phyloP scores from a whole-genome alignment of 2,329 filamentous ascomycete species.

The Pseudogymnoascus sp. region DNA sequence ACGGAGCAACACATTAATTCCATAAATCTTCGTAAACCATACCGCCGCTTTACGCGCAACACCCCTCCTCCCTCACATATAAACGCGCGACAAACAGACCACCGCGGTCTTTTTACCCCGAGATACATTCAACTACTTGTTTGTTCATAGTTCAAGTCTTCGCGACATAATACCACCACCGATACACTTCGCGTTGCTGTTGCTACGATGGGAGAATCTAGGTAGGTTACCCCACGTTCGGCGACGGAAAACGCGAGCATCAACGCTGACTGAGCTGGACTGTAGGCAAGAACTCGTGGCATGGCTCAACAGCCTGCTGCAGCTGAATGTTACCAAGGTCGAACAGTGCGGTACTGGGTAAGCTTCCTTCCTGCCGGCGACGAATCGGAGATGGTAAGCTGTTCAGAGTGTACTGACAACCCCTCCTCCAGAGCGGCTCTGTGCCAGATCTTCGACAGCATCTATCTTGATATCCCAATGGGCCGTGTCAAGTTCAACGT shows the following conservation, averaged over 20 bases:
- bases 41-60: conserved; percentile 5
- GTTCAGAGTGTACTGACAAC: conserved; percentile 18
- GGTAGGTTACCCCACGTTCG: conserved; percentile 6
- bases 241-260: not conserved
- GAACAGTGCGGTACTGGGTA: conserved; percentile 99
- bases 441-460: conserved; percentile 97
- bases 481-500: conserved; percentile 95
- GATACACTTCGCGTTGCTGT: not conserved
- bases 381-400: not conserved
- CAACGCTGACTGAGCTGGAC: conserved; percentile 2
- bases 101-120: not conserved
- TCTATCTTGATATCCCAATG: conserved; percentile 95
- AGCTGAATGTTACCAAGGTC: conserved; percentile 97
- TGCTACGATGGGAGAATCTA: conserved; percentile 7
- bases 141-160: not conserved
- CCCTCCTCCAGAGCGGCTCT: conserved; percentile 64
- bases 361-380: conserved; percentile 22
- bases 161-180: not conserved
- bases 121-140: not conserved
- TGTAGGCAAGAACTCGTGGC: conserved; percentile 85
- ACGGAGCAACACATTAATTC: conserved; percentile 5
- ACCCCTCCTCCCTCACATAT: not conserved
- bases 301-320: conserved; percentile 96
- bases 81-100: not conserved
- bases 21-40: conserved; percentile 8